phyloP scores from a whole-genome alignment of 2,329 filamentous ascomycete species.

The Chaetomium sp. region DNA sequence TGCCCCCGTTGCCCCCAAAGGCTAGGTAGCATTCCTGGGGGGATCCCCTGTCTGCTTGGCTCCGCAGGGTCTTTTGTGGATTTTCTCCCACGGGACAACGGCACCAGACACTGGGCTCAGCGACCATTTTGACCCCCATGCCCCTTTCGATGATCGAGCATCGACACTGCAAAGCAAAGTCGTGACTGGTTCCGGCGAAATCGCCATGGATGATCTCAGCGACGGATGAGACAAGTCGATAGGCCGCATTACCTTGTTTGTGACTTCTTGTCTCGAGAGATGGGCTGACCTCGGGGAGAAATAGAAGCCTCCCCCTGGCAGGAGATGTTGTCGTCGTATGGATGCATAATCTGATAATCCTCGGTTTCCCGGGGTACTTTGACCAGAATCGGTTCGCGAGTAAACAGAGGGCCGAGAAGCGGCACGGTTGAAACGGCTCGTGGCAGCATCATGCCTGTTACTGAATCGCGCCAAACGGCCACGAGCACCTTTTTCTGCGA shows the following conservation, averaged over 20 bases:
- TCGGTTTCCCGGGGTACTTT: conserved; percentile 11
- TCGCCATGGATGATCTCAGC: conserved; percentile 5
- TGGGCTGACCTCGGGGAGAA: too few species aligned
- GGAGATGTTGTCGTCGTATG: neutral
- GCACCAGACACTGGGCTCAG: neutral
- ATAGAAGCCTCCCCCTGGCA: too few species aligned
- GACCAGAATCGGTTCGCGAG: conserved; percentile 2
- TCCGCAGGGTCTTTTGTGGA: conserved; percentile 8
- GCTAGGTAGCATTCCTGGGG: neutral
- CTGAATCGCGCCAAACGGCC: neutral
- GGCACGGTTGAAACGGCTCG: neutral
- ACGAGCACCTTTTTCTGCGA: neutral
- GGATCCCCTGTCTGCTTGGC: conserved; percentile 11
- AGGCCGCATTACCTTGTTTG: neutral
- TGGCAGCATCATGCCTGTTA: conserved; percentile 5
- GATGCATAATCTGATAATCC: conserved; percentile 21
- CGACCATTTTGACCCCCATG: neutral
- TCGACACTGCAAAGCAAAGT: neutral
- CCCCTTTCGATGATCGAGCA: neutral
- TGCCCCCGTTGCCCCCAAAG: neutral
- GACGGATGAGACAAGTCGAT: conserved; percentile 2
- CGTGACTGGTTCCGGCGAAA: neutral
- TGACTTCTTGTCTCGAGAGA: neutral
- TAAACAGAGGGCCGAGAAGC: conserved; percentile 14
- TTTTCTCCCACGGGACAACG: conserved; percentile 6